Conservation (phyloP, 345 rosid species). For the Ceriops decandra region DNA sequence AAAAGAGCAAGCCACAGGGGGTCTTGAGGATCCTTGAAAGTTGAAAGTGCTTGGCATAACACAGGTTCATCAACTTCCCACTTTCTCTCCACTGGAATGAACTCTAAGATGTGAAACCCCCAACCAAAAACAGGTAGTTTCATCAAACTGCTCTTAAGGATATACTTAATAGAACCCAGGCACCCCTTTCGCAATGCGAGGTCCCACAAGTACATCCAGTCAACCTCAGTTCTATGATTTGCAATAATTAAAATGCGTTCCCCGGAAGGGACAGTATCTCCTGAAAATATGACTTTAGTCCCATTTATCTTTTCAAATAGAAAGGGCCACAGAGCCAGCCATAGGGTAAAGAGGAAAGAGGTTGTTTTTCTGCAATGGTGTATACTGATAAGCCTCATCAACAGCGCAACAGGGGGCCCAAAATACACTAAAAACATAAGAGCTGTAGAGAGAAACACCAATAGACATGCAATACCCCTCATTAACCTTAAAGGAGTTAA, state of each 20-base stretch:
- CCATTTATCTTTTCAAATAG: conserved; percentile 70
- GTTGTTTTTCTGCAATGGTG: conserved; percentile 53
- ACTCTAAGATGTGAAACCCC: conserved; percentile 83
- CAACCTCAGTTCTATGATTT: conserved; percentile 89
- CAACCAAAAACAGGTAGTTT: conserved; percentile 73
- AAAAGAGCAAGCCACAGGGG: conserved; percentile 86
- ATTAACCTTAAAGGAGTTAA: conserved; percentile 57
- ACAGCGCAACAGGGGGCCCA: conserved; percentile 42
- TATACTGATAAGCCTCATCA: conserved; percentile 43
- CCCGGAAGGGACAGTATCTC: conserved; percentile 47
- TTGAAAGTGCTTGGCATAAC: conserved; percentile 52
- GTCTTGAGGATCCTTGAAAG: conserved; percentile 61
- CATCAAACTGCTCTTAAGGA: conserved; percentile 84
- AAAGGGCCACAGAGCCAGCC: conserved; percentile 85
- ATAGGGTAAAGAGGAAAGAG: conserved; percentile 55
- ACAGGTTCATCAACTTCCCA: conserved; percentile 71
- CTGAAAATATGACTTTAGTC: conserved; percentile 63
- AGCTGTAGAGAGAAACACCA: conserved; percentile 63
- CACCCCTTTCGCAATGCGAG: conserved; percentile 72
- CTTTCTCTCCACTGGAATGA: conserved; percentile 83
- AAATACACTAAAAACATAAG: conserved; percentile 62
- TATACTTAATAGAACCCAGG: conserved; percentile 68
- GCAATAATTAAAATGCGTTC: conserved; percentile 64
- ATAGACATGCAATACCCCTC: conserved; percentile 59
- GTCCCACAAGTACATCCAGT: conserved; percentile 93